Evolutionary conservation across 257 asterid genomes (phyloP), one percentile per base, ranked within the genome.

Genomic region (Fraxinus cuspidata): DNA sequence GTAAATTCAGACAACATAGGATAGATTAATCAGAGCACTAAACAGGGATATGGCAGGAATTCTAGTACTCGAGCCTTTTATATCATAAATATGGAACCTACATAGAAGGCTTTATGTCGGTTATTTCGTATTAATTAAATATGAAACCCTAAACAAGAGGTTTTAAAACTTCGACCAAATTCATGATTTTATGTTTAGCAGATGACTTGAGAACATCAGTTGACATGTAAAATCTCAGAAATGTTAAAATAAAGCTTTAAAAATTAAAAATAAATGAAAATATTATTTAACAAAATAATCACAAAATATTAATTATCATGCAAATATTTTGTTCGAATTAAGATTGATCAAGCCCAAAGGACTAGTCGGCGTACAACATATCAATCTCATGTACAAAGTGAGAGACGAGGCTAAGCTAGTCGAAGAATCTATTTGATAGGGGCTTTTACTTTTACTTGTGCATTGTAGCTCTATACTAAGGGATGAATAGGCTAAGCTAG

Each of bases 321-420:
- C 53, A 69, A 69, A 35, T 4, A 75, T 21, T 44, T 56, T 34
- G 75, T 83, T 85, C 75, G 44, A 40, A 80, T 18, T 42, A 42
- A 42, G 40, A 37, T 37, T 37, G 49, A 42, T 42, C 49, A 2
- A 12, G 16, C 16, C 49, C 1, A 42, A 42, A 10, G 49, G 49
- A 11, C 16, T 42, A 42, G 18, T 42, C 16, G 49, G 11, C 7
- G 42, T 37, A 7, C 11, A 7, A 37, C 10, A 37, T 37, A 37
- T 37, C 42, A 37, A 37, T 37, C 42, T 7, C 42, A 37, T 37
- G 42, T 7, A 37, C 42, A 1, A 1, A 7, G 18, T 21, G 21
- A 49, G 9, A 1, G 8, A 49, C 23, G 2, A 15, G 60, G 21
- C 0, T 15, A 49, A 49, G 21, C 18, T 13, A 47, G 18, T 34